Evolutionary conservation across 805 yeast genomes (phyloP).

Genomic region (Lipomyces yamadae): DNA sequence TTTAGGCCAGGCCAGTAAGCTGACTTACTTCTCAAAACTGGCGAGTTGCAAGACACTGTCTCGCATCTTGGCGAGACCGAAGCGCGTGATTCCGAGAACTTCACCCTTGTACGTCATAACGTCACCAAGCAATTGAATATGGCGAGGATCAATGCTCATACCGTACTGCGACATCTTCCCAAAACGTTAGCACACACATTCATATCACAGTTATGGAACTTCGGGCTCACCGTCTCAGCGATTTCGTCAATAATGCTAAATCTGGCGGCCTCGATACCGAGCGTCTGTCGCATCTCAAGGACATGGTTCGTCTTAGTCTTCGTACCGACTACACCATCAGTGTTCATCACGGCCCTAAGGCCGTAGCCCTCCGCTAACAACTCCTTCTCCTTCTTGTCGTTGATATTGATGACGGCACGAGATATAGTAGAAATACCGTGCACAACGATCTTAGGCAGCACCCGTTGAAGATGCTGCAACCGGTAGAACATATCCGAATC

Average conservation of each 20-base stretch:
- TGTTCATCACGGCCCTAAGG: constrained; percentile 91
- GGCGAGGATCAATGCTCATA: constrained; percentile 99
- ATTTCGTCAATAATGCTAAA: constrained; percentile 90
- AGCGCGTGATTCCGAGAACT: constrained; percentile 95
- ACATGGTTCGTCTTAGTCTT: constrained; percentile 91
- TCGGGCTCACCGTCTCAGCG: constrained; percentile 66
- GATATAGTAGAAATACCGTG: constrained; percentile 91
- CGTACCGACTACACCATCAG: constrained; percentile 92
- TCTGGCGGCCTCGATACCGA: constrained; percentile 98
- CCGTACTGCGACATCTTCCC: constrained; percentile 90
- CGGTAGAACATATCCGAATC: constrained; percentile 72
- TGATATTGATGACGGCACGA: constrained; percentile 94
- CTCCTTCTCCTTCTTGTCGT: constrained; percentile 81
- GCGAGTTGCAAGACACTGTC: constrained; percentile 97
- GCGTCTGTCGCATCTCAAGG: constrained; percentile 81
- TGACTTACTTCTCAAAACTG: constrained; percentile 74
- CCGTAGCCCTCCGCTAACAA: constrained; percentile 98
- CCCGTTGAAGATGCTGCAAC: constrained; percentile 87
- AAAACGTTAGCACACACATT: not conserved
- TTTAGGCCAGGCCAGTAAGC: not conserved
- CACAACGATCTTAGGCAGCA: constrained; percentile 83
- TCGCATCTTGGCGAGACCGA: constrained; percentile 97
- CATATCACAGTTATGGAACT: not conserved
- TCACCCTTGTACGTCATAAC: constrained; percentile 99
- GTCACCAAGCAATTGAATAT: constrained; percentile 94